Evolutionary conservation across 1,284 basidiomycete species (phyloP).

Genomic region (Austroboletus niveus): DNA sequence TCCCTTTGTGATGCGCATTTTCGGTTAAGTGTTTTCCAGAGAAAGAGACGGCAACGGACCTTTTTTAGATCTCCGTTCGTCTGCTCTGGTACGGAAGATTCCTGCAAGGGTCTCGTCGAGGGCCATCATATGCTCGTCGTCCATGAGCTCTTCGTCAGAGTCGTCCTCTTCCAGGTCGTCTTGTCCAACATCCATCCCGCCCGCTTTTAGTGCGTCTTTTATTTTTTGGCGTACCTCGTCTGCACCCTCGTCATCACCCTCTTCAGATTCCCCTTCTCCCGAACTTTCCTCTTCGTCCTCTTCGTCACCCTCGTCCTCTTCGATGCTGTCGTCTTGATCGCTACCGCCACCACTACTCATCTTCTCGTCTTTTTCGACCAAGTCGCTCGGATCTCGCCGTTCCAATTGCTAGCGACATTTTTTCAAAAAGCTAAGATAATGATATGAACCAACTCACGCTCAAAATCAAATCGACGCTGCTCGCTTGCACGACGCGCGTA

Average conservation of each 20-base stretch:
- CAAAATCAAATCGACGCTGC: constrained; percentile 82
- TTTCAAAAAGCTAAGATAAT: neutral
- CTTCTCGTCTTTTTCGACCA: constrained; percentile 44
- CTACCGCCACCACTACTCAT: constrained; percentile 37
- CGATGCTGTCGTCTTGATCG: constrained; percentile 40
- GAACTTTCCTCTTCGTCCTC: constrained; percentile 39
- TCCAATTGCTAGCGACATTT: constrained; percentile 72
- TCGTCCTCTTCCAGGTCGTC: constrained; percentile 39
- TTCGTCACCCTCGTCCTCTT: constrained; percentile 26
- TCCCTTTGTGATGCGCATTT: constrained; percentile 37
- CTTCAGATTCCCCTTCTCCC: constrained; percentile 33
- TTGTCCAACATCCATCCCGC: constrained; percentile 61
- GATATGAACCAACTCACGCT: constrained; percentile 53
- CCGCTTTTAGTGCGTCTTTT: constrained; percentile 74
- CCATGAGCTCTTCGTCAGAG: constrained; percentile 70
- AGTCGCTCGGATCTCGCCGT: constrained; percentile 60
- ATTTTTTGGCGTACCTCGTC: constrained; percentile 76
- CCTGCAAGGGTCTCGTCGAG: constrained; percentile 92
- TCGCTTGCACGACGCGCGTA: constrained; percentile 65
- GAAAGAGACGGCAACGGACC: constrained; percentile 40
- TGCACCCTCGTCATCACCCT: constrained; percentile 52
- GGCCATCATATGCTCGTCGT: constrained; percentile 97
- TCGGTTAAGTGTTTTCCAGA: neutral
- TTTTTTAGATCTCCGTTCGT: constrained; percentile 61
- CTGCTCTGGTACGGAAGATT: constrained; percentile 76